These are phyloP conservation scores for Pythium volutum DNA, from an alignment of 352 stramenopile species.

Conservation along the genomic window DNA sequence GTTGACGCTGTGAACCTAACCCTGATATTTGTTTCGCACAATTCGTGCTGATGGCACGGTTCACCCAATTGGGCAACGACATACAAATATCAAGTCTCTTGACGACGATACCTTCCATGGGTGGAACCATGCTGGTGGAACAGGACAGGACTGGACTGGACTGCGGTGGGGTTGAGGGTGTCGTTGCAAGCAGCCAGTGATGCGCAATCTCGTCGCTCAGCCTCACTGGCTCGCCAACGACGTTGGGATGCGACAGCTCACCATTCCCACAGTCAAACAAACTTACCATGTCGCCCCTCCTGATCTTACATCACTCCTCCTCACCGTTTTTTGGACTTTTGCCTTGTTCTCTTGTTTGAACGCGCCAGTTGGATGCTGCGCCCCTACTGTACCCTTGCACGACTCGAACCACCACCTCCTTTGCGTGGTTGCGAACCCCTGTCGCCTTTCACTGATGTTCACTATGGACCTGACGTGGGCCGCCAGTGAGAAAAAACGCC, in stretches of 20 bases:
- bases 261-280: constrained; percentile 5
- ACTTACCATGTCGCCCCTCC: constrained; percentile 5
- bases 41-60: background rate
- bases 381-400: no score
- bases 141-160: background rate
- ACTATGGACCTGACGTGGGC: constrained; percentile 30
- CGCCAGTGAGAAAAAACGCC: constrained; percentile 13
- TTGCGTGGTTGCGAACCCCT: constrained; percentile 38
- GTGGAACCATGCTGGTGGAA: background rate
- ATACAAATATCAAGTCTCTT: constrained; percentile 20
- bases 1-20: background rate
- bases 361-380: no score
- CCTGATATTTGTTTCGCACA: background rate
- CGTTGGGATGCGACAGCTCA: background rate
- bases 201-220: background rate
- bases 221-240: background rate
- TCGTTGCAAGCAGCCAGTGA: background rate
- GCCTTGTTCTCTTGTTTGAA: background rate
- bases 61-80: background rate
- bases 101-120: constrained; percentile 12
- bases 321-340: constrained; percentile 2
- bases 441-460: constrained; percentile 32
- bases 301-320: constrained; percentile 6
- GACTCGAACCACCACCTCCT: background rate
- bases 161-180: constrained; percentile 6